phyloP scores from a whole-genome alignment of 805 yeast genomes.

The Ogataea angusta region DNA sequence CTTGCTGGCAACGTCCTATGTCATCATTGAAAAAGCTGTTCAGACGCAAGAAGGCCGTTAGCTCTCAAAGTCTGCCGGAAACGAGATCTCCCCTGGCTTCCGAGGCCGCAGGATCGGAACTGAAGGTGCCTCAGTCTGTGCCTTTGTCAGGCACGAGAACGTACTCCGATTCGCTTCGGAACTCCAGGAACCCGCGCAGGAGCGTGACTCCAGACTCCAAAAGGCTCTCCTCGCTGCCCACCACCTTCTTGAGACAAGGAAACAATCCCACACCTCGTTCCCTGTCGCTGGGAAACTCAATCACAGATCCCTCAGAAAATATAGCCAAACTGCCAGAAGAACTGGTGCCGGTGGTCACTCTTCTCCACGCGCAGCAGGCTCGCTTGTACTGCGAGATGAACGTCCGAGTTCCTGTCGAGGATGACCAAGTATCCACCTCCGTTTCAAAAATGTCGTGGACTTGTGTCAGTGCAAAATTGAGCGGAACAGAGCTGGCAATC shows the following conservation, averaged over 20 bases:
- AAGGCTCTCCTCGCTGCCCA: conserved; percentile 30
- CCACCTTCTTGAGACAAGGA: conserved; percentile 30
- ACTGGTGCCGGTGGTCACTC: conserved; percentile 66
- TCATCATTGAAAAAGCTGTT: conserved; percentile 8
- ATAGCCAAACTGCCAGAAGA: conserved; percentile 50
- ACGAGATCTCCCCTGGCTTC: not conserved
- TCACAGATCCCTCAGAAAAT: conserved; percentile 16
- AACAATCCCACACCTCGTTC: conserved; percentile 15
- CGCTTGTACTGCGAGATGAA: conserved; percentile 52
- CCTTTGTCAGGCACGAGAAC: conserved; percentile 3
- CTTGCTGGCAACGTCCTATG: not conserved
- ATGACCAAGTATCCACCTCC: conserved; percentile 3
- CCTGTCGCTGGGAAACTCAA: conserved; percentile 16
- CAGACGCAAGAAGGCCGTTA: conserved; percentile 7
- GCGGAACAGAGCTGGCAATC: conserved; percentile 55
- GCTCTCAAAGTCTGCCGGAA: conserved; percentile 3
- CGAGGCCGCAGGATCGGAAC: not conserved
- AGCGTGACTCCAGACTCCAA: conserved; percentile 16
- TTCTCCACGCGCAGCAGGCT: conserved; percentile 66
- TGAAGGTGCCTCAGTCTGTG: not conserved
- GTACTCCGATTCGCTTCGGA: conserved; percentile 4
- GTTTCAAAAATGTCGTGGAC: conserved; percentile 20
- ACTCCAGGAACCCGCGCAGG: conserved; percentile 5
- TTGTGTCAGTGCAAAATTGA: conserved; percentile 28
- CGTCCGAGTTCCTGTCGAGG: conserved; percentile 25